Evolutionary conservation across 805 yeast genomes (phyloP).

Genomic region (Saccharomycopsis sp.): DNA sequence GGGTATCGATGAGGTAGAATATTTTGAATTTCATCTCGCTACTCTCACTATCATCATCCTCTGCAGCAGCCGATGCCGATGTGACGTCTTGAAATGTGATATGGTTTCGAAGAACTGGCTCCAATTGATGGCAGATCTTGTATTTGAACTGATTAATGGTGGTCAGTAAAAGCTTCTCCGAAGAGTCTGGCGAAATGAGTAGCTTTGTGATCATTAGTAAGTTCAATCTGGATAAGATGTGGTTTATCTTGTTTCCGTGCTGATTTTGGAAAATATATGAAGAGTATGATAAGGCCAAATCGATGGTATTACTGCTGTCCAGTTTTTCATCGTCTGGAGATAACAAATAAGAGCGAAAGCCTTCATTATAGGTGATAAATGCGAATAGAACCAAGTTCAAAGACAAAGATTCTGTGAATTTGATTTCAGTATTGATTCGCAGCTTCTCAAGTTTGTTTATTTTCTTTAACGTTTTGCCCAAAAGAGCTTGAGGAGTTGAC

Average conservation of each 20-base stretch:
- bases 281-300: conserved; percentile 33
- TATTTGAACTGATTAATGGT: conserved; percentile 33
- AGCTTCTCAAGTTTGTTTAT: neutral
- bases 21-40: conserved; percentile 29
- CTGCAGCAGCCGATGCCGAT: conserved; percentile 1
- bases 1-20: conserved; percentile 31
- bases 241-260: conserved; percentile 27
- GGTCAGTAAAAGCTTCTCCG: conserved; percentile 20
- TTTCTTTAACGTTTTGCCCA: neutral
- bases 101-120: conserved; percentile 27
- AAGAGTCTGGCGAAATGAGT: conserved; percentile 19
- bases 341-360: conserved; percentile 7
- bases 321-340: neutral
- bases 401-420: conserved; percentile 16
- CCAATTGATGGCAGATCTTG: conserved; percentile 37
- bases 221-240: conserved; percentile 27
- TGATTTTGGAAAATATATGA: conserved; percentile 37
- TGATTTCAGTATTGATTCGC: conserved; percentile 4
- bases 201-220: conserved; percentile 28
- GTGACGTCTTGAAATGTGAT: conserved; percentile 6
- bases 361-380: conserved; percentile 7
- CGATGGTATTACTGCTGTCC: conserved; percentile 21
- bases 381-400: conserved; percentile 15
- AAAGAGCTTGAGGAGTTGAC: neutral
- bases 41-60: conserved; percentile 26